Base-by-base conservation (phyloP, 108 stramenopile genomes). In the Discostella pseudostelligera region DNA sequence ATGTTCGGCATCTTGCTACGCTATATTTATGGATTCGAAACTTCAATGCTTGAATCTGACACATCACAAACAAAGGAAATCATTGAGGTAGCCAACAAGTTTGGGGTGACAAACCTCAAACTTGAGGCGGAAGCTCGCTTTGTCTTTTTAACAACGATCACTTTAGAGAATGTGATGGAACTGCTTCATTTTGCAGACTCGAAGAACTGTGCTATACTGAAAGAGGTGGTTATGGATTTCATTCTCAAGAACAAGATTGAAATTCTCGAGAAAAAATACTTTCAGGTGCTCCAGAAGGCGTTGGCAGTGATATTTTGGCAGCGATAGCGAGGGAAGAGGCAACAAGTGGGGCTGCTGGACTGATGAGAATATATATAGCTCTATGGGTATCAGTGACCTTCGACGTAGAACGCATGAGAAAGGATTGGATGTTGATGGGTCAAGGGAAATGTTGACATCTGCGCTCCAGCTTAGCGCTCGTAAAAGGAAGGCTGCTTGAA, bases 391-490 rank as follows among this genome's bases (percentile, higher is more conserved):
- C 50, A 51, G 1, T 26, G 13, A 51, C 13, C 50, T 51, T 26
- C 26, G 50, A 9, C 5, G 24, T 3, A 51, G 22, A 26, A 8
- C 26, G 0, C 8, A 26, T 26, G 50, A 26, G 7, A 51, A 51
- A 1, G 50, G 24, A 51, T 51, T 51, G 50, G 13, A 51, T 51
- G 50, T 51, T 26, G 50, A 51, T 26, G 24, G 50, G 22, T 51
- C 50, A 0, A 51, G 50, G 25, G 24, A 26, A 51, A 51, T 28
- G 26, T 9, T 51, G 50, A 51, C 26, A 25, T 17, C 50, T 21
- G 24, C 50, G 0, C 50, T 26, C 8, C 12, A 43, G 42, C 6
- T 3, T 5, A 43, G n/a, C 12, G 9, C 42, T 43, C 42, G 6
- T 43, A n/a, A 11, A 43, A n/a, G 3, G 42, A 43, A 8, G 32